A percentile compares a stretch with the other conserved stretches of the same genome.
Conservation (phyloP, 2,329 filamentous ascomycete genomes). For the Ophiognomonia clavigignenti-juglandacearum region DNA sequence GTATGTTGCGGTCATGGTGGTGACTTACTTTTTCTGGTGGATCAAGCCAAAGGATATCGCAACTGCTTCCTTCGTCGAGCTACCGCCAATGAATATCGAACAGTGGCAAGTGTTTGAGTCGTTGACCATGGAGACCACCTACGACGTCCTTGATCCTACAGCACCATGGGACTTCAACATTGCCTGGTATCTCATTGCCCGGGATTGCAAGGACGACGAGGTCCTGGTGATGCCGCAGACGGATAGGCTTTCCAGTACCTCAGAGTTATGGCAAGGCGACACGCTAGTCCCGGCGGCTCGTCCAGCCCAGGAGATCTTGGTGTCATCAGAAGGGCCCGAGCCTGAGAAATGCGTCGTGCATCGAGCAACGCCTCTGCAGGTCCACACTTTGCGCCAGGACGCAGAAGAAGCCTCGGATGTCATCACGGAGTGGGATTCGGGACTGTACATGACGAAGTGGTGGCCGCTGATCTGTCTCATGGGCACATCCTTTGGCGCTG, state of each 20-base stretch:
- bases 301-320: background rate
- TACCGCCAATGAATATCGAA: background rate
- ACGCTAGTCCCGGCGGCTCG: background rate
- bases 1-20: background rate
- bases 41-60: background rate
- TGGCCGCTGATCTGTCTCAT: background rate
- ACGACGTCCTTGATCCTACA: background rate
- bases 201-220: background rate
- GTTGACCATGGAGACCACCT: background rate
- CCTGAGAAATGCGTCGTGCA: background rate
- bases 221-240: background rate
- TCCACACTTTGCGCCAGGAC: background rate
- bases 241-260: background rate
- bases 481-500: background rate
- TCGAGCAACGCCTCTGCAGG: background rate
- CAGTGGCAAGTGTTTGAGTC: background rate
- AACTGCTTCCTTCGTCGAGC: background rate
- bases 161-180: background rate
- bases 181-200: background rate
- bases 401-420: background rate
- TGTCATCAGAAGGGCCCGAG: background rate
- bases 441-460: background rate
- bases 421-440: background rate
- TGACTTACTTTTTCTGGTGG: background rate
- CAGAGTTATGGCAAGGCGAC: background rate